Conservation (phyloP, 1,284 basidiomycete genomes). For the Trichosporon sp. region DNA sequence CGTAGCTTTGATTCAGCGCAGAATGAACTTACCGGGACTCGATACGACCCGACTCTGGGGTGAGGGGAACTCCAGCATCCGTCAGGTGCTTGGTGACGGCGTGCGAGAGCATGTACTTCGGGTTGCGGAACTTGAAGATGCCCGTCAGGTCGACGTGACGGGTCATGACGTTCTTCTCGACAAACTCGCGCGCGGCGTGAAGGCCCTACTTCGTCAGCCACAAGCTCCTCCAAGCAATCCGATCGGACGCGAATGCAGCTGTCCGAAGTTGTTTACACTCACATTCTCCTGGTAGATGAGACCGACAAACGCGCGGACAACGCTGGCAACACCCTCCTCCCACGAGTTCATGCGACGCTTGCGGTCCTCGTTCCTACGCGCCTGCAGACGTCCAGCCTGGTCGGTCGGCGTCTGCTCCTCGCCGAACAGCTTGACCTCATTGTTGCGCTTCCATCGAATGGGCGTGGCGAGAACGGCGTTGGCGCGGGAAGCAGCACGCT, state of each 20-base stretch:
- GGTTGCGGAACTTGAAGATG: constrained; percentile 87
- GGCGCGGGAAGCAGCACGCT: constrained; percentile 33
- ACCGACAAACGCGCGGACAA: constrained; percentile 60
- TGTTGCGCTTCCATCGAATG: constrained; percentile 64
- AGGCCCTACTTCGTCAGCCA: constrained; percentile 63
- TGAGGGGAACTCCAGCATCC: constrained; percentile 60
- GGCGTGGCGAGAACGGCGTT: constrained; percentile 37
- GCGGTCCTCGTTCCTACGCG: constrained; percentile 13
- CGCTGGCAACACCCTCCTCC: constrained; percentile 56
- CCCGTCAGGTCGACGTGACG: constrained; percentile 76
- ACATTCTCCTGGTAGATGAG: constrained; percentile 62
- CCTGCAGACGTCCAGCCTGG: constrained; percentile 14
- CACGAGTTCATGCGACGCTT: constrained; percentile 37
- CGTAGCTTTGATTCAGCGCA: neutral
- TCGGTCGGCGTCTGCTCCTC: constrained; percentile 27
- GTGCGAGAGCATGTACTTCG: constrained; percentile 75
- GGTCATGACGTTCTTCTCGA: constrained; percentile 79
- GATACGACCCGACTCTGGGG: constrained; percentile 60
- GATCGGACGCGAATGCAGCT: no score
- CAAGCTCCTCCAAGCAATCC: neutral
- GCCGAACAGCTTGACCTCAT: constrained; percentile 19
- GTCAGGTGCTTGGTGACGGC: constrained; percentile 70
- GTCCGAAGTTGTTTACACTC: constrained; percentile 30
- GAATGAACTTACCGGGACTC: constrained; percentile 62
- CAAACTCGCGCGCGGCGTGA: constrained; percentile 77